These are phyloP conservation scores for Aspergillus sp. DNA, from an alignment of 2,329 filamentous ascomycete species.

Conservation along the genomic window DNA sequence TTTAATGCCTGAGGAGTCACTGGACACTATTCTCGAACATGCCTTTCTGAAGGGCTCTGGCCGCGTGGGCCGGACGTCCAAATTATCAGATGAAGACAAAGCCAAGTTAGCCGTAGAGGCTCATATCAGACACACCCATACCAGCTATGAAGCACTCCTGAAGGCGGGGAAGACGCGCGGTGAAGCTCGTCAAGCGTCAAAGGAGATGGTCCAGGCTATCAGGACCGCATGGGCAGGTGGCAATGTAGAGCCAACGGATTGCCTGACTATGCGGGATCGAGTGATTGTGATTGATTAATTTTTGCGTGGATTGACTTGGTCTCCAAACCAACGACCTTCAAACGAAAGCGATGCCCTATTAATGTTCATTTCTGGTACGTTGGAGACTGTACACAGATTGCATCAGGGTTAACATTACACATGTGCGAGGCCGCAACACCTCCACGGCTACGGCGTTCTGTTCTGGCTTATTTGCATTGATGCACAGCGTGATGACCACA, in stretches of 20 bases:
- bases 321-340: not conserved
- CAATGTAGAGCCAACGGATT: not conserved
- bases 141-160: conserved; percentile 42
- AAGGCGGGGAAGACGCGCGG: conserved; percentile 26
- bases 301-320: not conserved
- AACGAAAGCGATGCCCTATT: not conserved
- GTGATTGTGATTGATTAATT: not conserved
- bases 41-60: conserved; percentile 46
- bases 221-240: conserved; percentile 36
- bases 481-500: not conserved
- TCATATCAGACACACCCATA: conserved; percentile 47
- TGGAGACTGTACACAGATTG: not conserved
- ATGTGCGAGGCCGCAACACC: conserved; percentile 1
- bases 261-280: not conserved
- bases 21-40: conserved; percentile 39
- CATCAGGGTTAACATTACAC: not conserved
- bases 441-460: not conserved
- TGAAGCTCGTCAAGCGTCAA: conserved; percentile 36
- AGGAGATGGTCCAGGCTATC: conserved; percentile 31
- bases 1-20: conserved; percentile 36
- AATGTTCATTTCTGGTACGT: not conserved
- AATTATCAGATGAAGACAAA: conserved; percentile 36
- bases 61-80: conserved; percentile 42
- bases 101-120: conserved; percentile 45
- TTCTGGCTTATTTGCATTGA: not conserved